phyloP scores from a whole-genome alignment of 2,329 filamentous ascomycete species.

The Purpureocillium lavendulum region DNA sequence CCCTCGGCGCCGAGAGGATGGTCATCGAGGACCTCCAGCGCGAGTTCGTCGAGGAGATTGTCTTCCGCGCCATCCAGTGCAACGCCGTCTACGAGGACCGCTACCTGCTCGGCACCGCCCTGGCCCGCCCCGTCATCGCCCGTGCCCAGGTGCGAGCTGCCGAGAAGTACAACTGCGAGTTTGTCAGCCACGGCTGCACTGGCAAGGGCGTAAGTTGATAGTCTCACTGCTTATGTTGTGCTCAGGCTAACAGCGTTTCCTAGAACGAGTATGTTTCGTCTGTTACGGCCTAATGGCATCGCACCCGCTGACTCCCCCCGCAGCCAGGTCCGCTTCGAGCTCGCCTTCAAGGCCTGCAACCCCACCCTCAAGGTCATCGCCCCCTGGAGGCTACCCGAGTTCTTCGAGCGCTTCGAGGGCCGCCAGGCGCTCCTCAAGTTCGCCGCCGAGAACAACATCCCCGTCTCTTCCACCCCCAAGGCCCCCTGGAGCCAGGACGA shows the following conservation, averaged over 20 bases:
- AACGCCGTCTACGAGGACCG: constrained; percentile 55
- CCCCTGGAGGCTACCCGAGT: constrained; percentile 59
- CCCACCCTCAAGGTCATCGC: constrained; percentile 61
- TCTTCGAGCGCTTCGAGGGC: constrained; percentile 29
- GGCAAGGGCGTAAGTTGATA: not conserved
- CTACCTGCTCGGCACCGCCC: constrained; percentile 38
- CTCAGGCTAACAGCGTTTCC: not conserved
- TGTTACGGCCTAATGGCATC: no score
- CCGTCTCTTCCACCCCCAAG: constrained; percentile 64
- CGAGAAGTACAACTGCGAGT: constrained; percentile 26
- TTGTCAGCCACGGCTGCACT: constrained; percentile 39
- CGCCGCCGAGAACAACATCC: constrained; percentile 56
- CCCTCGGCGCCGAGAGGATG: constrained; percentile 26
- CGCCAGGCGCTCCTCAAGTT: constrained; percentile 67
- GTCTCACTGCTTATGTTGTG: not conserved
- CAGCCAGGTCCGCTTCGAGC: constrained; percentile 14
- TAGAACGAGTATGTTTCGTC: constrained; percentile 2
- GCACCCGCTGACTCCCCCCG: not conserved
- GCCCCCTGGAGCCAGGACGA: constrained; percentile 38
- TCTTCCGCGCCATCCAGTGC: constrained; percentile 62
- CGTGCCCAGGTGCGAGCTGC: constrained; percentile 33
- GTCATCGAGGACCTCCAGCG: constrained; percentile 53
- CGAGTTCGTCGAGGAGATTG: constrained; percentile 69
- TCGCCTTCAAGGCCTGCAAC: constrained; percentile 32
- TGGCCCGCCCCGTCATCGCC: constrained; percentile 60